These are phyloP conservation scores for Rhododendron mucronatum DNA, from an alignment of 148 eudicot species.

Conservation along the genomic window DNA sequence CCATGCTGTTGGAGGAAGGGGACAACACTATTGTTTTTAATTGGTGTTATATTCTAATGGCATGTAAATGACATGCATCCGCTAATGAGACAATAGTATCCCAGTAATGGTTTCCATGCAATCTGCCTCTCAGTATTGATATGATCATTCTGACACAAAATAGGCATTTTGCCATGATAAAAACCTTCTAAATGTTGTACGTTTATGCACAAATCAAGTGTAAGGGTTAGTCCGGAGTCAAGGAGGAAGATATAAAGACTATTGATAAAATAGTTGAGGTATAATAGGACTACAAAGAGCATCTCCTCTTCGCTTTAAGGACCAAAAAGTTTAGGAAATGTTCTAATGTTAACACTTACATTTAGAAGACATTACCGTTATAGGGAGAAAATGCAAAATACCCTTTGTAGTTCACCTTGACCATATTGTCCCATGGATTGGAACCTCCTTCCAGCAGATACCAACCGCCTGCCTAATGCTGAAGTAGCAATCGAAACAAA, in stretches of 20 bases:
- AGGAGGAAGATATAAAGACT: not conserved
- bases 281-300: not conserved
- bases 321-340: not conserved
- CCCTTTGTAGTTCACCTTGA: constrained; percentile 90
- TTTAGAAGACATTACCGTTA: not conserved
- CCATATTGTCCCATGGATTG: constrained; percentile 93
- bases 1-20: not conserved
- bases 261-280: not conserved
- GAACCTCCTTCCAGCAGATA: constrained; percentile 87
- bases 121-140: not conserved
- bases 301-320: not conserved
- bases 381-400: constrained; percentile 19
- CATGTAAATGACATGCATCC: not conserved
- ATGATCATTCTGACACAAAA: not conserved
- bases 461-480: constrained; percentile 89
- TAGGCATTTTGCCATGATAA: not conserved
- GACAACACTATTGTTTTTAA: not conserved
- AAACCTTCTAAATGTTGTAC: not conserved
- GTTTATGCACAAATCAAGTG: not conserved
- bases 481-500: constrained; percentile 15
- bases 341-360: not conserved
- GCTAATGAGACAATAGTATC: not conserved
- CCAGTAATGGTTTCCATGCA: not conserved
- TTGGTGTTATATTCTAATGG: not conserved
- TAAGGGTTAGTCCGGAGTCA: not conserved